phyloP scores from a whole-genome alignment of 208 protist species.

The Angomonas deanei region DNA sequence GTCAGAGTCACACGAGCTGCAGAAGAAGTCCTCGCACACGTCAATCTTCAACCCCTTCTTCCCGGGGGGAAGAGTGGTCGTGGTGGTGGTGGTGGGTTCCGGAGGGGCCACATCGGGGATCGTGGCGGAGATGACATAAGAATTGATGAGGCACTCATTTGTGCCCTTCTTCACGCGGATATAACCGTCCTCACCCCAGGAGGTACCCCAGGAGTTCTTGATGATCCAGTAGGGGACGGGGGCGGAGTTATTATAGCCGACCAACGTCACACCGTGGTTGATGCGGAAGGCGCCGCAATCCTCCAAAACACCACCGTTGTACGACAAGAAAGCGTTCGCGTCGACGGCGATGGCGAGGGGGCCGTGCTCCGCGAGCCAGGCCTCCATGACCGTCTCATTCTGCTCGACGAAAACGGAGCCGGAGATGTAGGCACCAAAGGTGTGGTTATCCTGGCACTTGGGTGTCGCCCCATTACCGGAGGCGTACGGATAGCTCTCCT shows the following conservation, averaged over 20 bases:
- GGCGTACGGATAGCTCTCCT: conserved; percentile 85
- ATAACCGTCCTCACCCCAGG: conserved; percentile 87
- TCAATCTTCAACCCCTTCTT: not conserved
- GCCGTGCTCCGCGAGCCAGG: conserved; percentile 57
- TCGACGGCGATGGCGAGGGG: conserved; percentile 91
- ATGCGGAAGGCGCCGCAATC: conserved; percentile 52
- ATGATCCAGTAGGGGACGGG: conserved; percentile 82
- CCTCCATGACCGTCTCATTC: conserved; percentile 75
- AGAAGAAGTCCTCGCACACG: not conserved
- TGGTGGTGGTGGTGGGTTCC: conserved; percentile 11
- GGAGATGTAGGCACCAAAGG: conserved; percentile 68
- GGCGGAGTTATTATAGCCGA: conserved; percentile 69
- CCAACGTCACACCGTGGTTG: conserved; percentile 88
- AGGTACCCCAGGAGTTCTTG: conserved; percentile 86
- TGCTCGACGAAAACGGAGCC: conserved; percentile 52
- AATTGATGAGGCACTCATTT: conserved; percentile 73
- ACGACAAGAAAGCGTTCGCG: conserved; percentile 67
- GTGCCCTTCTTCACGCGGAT: conserved; percentile 79
- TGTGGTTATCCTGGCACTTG: conserved; percentile 31
- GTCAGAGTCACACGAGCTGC: not conserved
- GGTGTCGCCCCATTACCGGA: conserved; percentile 30
- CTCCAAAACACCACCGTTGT: conserved; percentile 71
- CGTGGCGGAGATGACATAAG: conserved; percentile 52
- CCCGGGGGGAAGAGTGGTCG: conserved; percentile 4
- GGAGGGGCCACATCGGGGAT: conserved; percentile 21